Evolutionary conservation across 345 rosid genomes (phyloP).

Genomic region (Limnanthes douglasii): DNA sequence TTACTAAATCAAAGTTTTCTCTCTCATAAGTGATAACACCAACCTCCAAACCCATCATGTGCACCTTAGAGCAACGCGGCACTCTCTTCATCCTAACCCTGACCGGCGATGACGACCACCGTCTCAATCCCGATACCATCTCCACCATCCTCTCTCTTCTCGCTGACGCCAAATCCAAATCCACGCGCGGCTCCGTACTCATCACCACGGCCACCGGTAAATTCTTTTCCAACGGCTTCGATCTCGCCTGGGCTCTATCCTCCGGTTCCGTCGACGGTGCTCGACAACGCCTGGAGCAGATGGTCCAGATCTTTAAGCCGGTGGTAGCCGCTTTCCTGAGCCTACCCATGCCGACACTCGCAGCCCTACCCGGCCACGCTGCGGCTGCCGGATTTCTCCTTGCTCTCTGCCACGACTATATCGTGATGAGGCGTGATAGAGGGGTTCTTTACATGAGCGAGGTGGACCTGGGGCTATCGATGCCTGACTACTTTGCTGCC

Average conservation of each 20-base stretch:
- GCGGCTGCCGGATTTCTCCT: constrained; percentile 36
- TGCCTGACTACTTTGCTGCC: constrained; percentile 27
- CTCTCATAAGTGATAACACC: no score
- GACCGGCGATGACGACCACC: constrained; percentile 32
- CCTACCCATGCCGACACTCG: constrained; percentile 52
- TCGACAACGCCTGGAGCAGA: constrained; percentile 16
- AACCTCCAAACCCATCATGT: no score
- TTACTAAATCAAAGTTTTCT: no score
- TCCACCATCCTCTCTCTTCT: constrained; percentile 24
- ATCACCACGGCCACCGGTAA: constrained; percentile 54
- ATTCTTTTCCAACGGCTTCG: constrained; percentile 87
- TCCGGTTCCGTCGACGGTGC: constrained; percentile 14
- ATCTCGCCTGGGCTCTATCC: constrained; percentile 35
- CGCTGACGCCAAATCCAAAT: constrained; percentile 22
- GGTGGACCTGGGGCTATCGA: constrained; percentile 25
- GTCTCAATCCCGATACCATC: constrained; percentile 22
- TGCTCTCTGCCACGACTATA: constrained; percentile 43
- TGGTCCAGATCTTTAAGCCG: constrained; percentile 22
- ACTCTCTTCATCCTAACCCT: constrained; percentile 31
- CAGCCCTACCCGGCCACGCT: constrained; percentile 53
- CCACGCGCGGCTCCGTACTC: constrained; percentile 39
- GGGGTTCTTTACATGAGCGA: constrained; percentile 59
- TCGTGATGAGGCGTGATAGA: constrained; percentile 31
- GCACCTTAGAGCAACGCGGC: constrained; percentile 29
- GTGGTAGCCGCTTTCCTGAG: constrained; percentile 27